These are phyloP conservation scores for Aspergillus pseudoglaucus DNA, from an alignment of 2,329 filamentous ascomycete genomes.

Conservation along the genomic window DNA sequence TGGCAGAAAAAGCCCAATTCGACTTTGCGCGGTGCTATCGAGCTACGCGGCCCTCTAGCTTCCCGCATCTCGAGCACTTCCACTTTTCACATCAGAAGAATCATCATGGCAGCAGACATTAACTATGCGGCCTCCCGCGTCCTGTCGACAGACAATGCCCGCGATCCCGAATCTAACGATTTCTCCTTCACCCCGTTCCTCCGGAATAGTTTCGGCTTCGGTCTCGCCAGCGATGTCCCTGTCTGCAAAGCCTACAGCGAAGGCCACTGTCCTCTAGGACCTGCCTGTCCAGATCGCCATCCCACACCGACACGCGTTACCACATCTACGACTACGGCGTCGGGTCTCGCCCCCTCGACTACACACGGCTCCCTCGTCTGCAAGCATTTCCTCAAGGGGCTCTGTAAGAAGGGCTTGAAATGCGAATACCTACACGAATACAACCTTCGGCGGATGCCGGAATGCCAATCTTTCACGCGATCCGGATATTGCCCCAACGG, in stretches of 20 bases:
- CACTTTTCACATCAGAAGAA: background rate
- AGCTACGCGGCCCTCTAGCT: background rate
- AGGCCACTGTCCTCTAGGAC: slow-evolving; percentile 79
- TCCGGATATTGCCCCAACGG: slow-evolving; percentile 95
- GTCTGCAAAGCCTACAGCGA: slow-evolving; percentile 80
- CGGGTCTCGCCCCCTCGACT: slow-evolving; percentile 34
- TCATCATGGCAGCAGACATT: slow-evolving; percentile 30
- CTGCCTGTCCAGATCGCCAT: slow-evolving; percentile 80
- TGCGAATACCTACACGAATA: slow-evolving; percentile 99
- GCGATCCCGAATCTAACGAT: slow-evolving; percentile 47
- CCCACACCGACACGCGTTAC: slow-evolving; percentile 42
- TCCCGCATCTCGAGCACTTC: background rate
- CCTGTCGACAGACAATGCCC: slow-evolving; percentile 29
- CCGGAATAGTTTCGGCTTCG: slow-evolving; percentile 74
- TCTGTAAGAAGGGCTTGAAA: slow-evolving; percentile 94
- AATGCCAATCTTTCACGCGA: slow-evolving; percentile 92
- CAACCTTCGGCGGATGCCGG: slow-evolving; percentile 95
- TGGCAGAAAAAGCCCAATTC: too few relatives aligned
- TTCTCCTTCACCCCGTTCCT: slow-evolving; percentile 87
- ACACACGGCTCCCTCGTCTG: slow-evolving; percentile 65
- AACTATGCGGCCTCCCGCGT: slow-evolving; percentile 26
- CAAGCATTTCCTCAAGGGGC: slow-evolving; percentile 95
- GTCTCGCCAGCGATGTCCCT: slow-evolving; percentile 69
- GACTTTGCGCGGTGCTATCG: too few relatives aligned
- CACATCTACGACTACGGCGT: slow-evolving; percentile 38